Evolutionary conservation across 129 eudicot species (phyloP).

Genomic region (Ambrosia artemisiifolia): DNA sequence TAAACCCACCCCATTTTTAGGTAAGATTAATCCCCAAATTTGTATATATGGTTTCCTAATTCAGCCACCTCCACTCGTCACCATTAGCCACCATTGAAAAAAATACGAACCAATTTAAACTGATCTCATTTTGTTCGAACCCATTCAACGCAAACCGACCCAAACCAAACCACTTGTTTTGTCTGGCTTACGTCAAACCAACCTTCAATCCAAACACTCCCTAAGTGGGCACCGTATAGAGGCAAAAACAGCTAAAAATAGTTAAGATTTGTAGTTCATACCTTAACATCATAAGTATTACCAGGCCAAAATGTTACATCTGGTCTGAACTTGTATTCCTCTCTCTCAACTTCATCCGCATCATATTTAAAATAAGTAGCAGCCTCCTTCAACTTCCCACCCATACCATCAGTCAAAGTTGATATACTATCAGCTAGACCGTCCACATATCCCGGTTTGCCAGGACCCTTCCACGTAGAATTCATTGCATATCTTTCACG

Average conservation of each 20-base stretch:
- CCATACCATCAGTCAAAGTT: constrained; percentile 62
- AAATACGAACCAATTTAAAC: too few relatives aligned
- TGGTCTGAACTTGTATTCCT: constrained; percentile 60
- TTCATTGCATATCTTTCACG: constrained; percentile 23
- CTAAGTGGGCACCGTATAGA: not conserved
- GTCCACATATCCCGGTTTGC: constrained; percentile 30
- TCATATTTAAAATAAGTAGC: constrained; percentile 52
- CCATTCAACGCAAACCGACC: not conserved
- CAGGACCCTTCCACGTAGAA: constrained; percentile 20
- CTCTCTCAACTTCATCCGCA: constrained; percentile 43
- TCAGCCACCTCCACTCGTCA: too few relatives aligned
- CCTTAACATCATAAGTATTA: constrained; percentile 58
- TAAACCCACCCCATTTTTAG: not conserved
- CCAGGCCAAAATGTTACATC: constrained; percentile 50
- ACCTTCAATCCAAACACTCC: not conserved
- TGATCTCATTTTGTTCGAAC: too few relatives aligned
- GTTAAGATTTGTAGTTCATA: constrained; percentile 12
- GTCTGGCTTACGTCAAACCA: too few relatives aligned
- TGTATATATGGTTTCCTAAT: not conserved
- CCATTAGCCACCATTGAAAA: too few relatives aligned
- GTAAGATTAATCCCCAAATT: constrained; percentile 3
- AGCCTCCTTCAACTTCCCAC: constrained; percentile 46
- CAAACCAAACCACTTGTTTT: not conserved
- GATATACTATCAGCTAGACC: constrained; percentile 49
- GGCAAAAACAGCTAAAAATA: not conserved